Percentiles rank a stretch among this genome's conserved stretches.
Evolutionary conservation across 1,284 basidiomycete species (phyloP).

Genomic region (Xerocomus amazonicus): DNA sequence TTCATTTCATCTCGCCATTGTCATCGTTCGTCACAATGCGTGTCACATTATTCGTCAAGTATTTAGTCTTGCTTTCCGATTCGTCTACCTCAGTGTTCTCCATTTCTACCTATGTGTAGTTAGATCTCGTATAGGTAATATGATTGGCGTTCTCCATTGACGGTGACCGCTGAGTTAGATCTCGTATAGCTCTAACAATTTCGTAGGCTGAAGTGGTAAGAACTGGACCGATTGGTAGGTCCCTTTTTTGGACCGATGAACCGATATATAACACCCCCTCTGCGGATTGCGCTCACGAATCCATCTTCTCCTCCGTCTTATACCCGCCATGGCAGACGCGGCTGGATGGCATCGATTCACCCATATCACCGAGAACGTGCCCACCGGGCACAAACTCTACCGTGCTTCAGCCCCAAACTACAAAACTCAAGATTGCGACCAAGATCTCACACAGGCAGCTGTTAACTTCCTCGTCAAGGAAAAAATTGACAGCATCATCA

Average conservation of each 20-base stretch:
- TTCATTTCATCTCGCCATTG: too few species aligned
- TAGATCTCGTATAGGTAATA: too few species aligned
- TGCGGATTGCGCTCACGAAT: background rate
- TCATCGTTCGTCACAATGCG: too few species aligned
- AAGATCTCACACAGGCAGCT: constrained; percentile 9
- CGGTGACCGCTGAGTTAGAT: too few species aligned
- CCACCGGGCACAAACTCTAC: constrained; percentile 11
- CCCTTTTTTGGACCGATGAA: background rate
- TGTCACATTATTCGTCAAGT: too few species aligned
- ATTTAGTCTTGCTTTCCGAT: too few species aligned
- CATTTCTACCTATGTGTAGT: too few species aligned
- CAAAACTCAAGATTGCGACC: background rate
- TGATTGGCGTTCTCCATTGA: too few species aligned
- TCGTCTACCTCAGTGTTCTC: too few species aligned
- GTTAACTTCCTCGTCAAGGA: constrained; percentile 14
- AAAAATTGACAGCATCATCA: constrained; percentile 13
- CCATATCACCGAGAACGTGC: constrained; percentile 8
- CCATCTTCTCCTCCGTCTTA: background rate
- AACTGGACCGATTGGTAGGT: background rate
- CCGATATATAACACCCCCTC: background rate
- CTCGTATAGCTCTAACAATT: too few species aligned
- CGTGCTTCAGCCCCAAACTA: constrained; percentile 16
- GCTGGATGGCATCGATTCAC: constrained; percentile 13
- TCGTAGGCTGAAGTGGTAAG: background rate
- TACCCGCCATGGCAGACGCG: constrained; percentile 6